These are phyloP conservation scores for Hyaloscypha variabilis DNA, from an alignment of 495 filamentous ascomycete species.

Conservation along the genomic window DNA sequence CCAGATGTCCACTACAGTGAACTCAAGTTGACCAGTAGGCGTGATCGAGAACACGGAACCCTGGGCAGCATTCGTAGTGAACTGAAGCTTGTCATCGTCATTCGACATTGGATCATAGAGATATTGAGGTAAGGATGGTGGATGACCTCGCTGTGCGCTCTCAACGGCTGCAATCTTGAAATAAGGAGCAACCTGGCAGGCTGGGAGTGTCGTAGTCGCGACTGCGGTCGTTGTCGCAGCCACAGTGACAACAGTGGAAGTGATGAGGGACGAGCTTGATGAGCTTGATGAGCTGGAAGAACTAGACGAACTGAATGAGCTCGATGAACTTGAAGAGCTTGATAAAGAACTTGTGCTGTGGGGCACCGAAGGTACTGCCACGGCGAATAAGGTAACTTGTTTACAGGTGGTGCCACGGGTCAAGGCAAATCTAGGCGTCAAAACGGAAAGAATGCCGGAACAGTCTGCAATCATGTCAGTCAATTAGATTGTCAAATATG, in stretches of 20 bases:
- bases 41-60: slow-evolving; percentile 3
- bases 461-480: not conserved
- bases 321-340: not conserved
- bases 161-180: slow-evolving; percentile 2
- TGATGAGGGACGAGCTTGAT: not conserved
- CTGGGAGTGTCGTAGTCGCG: not conserved
- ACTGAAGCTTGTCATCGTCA: slow-evolving; percentile 2
- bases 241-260: not conserved
- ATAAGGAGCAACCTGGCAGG: not conserved
- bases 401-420: slow-evolving; percentile 3
- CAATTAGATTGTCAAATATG: no score
- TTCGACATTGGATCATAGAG: slow-evolving; percentile 8
- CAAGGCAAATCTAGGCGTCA: not conserved
- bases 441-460: not conserved
- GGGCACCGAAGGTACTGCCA: not conserved
- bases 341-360: not conserved
- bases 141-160: not conserved
- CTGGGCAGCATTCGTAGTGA: not conserved
- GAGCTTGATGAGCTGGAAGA: not conserved
- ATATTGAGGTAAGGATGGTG: not conserved
- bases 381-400: not conserved
- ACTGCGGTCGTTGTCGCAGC: not conserved
- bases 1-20: slow-evolving; percentile 3
- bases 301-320: not conserved
- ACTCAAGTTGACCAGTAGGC: slow-evolving; percentile 5